Base-by-base conservation (phyloP, 331 rosid genomes). In the Prunus yedoensis region DNA sequence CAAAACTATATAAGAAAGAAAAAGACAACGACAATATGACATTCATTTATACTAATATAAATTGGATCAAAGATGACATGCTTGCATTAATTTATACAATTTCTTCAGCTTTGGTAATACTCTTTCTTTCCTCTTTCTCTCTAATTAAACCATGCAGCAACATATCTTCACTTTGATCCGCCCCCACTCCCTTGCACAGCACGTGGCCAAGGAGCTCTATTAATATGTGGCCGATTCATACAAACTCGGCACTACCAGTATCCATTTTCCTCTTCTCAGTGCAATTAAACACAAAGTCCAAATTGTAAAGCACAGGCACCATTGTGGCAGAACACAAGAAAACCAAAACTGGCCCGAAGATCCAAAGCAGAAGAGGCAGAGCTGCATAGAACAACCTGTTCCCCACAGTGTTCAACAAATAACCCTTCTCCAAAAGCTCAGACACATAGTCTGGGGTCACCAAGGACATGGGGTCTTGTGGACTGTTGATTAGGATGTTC, bases 261-360 rank as follows among this genome's bases (percentile, higher is more conserved):
- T 35, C 75, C 17, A 74, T 88, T 82, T 82, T 17, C 69, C 61
- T 27, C 82, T 89, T 2, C 11, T 63, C 74, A 46, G 27, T n/a
- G 4, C 68, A 25, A 16, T 69, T 65, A 16, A 86, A 66, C 13
- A 91, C 89, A 46, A 95, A 53, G 73, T 95, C 99, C 68, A 95
- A 87, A 60, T 92, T 95, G 74, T 95, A 95, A 79, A 95, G 98
- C 80, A 92, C 84, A 0, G 93, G 93, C 52, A 92, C 89, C 91
- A 92, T 80, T 0, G 98, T 82, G 3, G 68, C 49, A 64, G 87
- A 88, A 69, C 96, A 92, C 11, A 95, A 27, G 65, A 95, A 89
- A 12, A 95, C 98, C 76, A 95, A 73, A 10, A 95, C 98, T 0
- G 99, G 99, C 18, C 99, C 99, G 65, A 95, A 95, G 0, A 95